Base-by-base conservation (phyloP, 768 basidiomycete genomes). In the Suillus paluster region DNA sequence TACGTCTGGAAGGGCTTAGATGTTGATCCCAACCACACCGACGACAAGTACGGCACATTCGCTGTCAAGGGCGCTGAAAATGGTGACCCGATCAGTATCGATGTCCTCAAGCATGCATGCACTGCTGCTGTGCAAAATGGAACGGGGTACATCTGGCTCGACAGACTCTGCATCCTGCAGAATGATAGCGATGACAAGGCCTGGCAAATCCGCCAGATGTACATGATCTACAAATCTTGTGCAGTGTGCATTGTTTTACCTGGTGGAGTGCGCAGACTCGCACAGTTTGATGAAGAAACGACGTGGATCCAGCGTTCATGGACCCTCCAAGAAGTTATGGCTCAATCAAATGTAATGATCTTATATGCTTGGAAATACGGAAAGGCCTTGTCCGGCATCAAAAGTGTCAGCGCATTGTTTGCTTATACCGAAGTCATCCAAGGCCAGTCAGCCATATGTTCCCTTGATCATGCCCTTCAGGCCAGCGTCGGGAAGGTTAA, bases 171-270 rank as follows among this genome's bases (percentile, higher is more conserved):
- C 36, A 62, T 69, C 25, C 49, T 68, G 59, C 68, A 67, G 57
- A 64, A 53, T 4, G 54, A 53, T 53, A 15, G 33, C 15, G 59
- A 60, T 19, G 67, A 66, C 62, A 69, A 69, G 56, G 39, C 27
- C n/a, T 67, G 60, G 68, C 64, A 69, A 59, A 68, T 69, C 57
- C 36, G 56, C 50, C 62, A 64, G 41, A 68, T 70, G 65, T 58
- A 63, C 61, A 14, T 25, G n/a, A 46, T 69, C 60, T 67, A 69
- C 59, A 23, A 59, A 25, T 46, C 49, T 34, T 61, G 61, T 50
- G 50, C 39, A 23, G 23, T 53, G 30, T 67, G 62, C 49, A 21
- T 69, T 54, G 63, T 69, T 55, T 58, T 69, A 42, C 64, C 68
- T 8, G 66, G 62, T 17, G 68, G 64, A 17, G 41, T 70, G 8